These are phyloP conservation scores for Chytridiales sp. DNA, from an alignment of 371 early-diverging fungal species.

Conservation along the genomic window DNA sequence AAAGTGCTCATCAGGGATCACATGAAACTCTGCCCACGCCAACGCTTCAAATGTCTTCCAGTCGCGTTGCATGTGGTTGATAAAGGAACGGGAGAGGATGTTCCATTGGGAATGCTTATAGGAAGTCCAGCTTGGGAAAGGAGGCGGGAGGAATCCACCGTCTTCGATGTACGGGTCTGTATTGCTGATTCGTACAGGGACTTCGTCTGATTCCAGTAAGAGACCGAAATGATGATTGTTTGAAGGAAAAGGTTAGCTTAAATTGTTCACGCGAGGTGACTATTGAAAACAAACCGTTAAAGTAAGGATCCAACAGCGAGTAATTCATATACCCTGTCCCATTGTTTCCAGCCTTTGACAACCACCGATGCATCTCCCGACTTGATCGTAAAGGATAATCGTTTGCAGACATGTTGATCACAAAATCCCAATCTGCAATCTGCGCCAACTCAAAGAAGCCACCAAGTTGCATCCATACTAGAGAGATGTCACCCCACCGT, in stretches of 20 bases:
- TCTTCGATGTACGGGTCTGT: slow-evolving; percentile 36
- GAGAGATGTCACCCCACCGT: slow-evolving; percentile 34
- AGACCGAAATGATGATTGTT: too few species aligned
- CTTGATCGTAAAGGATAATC: slow-evolving; percentile 41
- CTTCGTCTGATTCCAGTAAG: too few species aligned
- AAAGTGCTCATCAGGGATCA: slow-evolving; percentile 33
- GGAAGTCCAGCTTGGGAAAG: slow-evolving; percentile 35
- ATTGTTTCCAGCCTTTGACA: slow-evolving; percentile 12
- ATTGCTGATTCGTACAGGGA: too few species aligned
- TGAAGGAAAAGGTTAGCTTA: too few species aligned
- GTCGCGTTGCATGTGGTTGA: slow-evolving; percentile 25
- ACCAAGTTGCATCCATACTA: slow-evolving; percentile 32
- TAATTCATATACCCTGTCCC: slow-evolving; percentile 31
- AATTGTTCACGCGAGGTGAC: too few species aligned
- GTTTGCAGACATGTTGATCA: slow-evolving; percentile 36
- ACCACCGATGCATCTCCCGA: slow-evolving; percentile 26
- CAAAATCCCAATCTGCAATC: slow-evolving; percentile 46
- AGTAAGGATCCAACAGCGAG: too few species aligned
- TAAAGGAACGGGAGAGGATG: slow-evolving; percentile 32
- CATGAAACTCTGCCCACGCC: slow-evolving; percentile 36
- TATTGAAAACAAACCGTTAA: too few species aligned
- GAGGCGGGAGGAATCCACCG: slow-evolving; percentile 34
- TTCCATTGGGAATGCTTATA: slow-evolving; percentile 49
- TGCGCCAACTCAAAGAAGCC: slow-evolving; percentile 40
- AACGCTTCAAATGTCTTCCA: slow-evolving; percentile 25